Evolutionary conservation across 768 basidiomycete genomes (phyloP).

Genomic region (Lyophyllum semitale): DNA sequence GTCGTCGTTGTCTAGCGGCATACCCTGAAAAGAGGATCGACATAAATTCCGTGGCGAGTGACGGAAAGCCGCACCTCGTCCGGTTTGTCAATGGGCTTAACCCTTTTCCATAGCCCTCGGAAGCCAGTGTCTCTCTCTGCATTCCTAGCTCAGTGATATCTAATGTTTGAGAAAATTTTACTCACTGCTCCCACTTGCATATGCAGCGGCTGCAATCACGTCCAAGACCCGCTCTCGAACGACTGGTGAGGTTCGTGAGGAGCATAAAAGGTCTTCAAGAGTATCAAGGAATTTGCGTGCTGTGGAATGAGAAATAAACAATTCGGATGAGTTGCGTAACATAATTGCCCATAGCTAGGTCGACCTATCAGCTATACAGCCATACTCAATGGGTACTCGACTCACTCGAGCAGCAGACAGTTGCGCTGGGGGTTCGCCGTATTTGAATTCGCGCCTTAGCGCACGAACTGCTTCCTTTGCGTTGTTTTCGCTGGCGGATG

Average conservation of each 20-base stretch:
- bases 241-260: constrained; percentile 70
- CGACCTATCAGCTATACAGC: constrained; percentile 2
- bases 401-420: constrained; percentile 75
- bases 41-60: neutral
- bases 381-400: constrained; percentile 6
- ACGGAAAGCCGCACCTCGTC: constrained; percentile 56
- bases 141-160: neutral
- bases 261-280: constrained; percentile 71
- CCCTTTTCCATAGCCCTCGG: constrained; percentile 74
- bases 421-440: constrained; percentile 75
- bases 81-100: constrained; percentile 80
- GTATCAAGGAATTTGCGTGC: constrained; percentile 80
- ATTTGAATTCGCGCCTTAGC: constrained; percentile 86
- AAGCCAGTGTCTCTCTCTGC: constrained; percentile 51
- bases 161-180: constrained; percentile 1
- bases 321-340: constrained; percentile 76
- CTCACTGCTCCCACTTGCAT: constrained; percentile 54
- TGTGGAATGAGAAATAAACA: constrained; percentile 70
- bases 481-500: constrained; percentile 66
- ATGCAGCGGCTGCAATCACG: constrained; percentile 82
- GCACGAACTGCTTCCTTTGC: constrained; percentile 87
- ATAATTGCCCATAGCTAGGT: constrained; percentile 85
- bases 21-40: constrained; percentile 43
- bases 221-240: constrained; percentile 80
- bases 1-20: constrained; percentile 79